Evolutionary conservation across 495 filamentous ascomycete genomes (phyloP), one percentile per base, ranked within the genome.

Genomic region (Oleoguttula mirabilis): DNA sequence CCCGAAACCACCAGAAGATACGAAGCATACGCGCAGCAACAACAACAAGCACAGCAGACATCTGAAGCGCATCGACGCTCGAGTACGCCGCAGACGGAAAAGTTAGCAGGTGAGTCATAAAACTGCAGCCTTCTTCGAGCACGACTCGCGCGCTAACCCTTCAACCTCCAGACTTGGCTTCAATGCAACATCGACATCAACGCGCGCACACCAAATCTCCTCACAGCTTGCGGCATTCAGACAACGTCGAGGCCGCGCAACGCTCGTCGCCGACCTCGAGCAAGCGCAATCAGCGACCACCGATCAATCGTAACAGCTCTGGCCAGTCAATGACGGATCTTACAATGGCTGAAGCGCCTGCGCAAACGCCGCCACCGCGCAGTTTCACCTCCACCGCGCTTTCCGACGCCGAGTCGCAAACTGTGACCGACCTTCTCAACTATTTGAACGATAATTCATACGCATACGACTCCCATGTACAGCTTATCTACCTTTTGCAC

Each of bases 101-200:
- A 76, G 15, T 57, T 81, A 36, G 76, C 76, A 27, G 61, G 60
- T 64, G 32, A 32, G 56, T 50, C 15, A 16, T 24, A 7, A 22
- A n/a, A 37, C 10, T 36, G 3, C 2, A 7, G 21, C 20, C 11
- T 47, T 28, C 7, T 2, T 5, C 11, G 39, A 15, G 3, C 10
- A 33, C 19, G 15, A 28, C 5, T 36, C 23, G 12, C 32, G 25
- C 25, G 30, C 46, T 51, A 30, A 52, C 27, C 25, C 32, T 14
- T 21, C 17, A 12, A 21, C 6, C 31, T 34, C 22, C 37, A 64
- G 77, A 80, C 53, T 55, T 79, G 23, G 77, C 77, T 32, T 70
- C 76, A 3, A 78, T 79, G 72, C 76, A 80, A 59, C 70, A 75
- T 43, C 71, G 71, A 34, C 76, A 80, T 46, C 69, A 64, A 50